Conservation (phyloP, 805 yeast species). For the Metschnikowia borealis region DNA sequence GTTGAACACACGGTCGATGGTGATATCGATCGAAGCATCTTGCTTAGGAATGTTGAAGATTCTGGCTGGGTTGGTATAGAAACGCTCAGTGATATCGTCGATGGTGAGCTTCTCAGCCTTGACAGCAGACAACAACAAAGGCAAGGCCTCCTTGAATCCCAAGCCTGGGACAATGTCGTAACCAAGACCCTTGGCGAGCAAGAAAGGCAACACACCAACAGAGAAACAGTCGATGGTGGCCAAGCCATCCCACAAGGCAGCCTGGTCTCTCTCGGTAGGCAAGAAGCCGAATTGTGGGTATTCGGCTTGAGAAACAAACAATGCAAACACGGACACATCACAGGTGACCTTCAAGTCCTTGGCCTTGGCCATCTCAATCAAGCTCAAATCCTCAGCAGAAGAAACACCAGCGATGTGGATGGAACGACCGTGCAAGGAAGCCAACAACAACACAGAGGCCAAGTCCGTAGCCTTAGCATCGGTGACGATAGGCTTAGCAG, state of each 20-base stretch:
- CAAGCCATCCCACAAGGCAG: constrained; percentile 74
- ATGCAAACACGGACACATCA: constrained; percentile 77
- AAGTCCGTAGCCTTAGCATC: constrained; percentile 90
- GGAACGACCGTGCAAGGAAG: constrained; percentile 78
- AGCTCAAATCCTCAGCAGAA: constrained; percentile 72
- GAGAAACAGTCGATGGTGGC: constrained; percentile 80
- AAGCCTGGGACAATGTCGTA: constrained; percentile 62
- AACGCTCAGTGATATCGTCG: constrained; percentile 64
- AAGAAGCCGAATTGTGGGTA: constrained; percentile 68
- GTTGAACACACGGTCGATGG: constrained; percentile 60
- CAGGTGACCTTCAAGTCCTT: constrained; percentile 82
- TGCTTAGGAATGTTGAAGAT: constrained; percentile 83
- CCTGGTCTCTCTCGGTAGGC: constrained; percentile 79
- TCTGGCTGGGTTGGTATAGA: constrained; percentile 76
- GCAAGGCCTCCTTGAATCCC: constrained; percentile 77
- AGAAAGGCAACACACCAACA: constrained; percentile 73
- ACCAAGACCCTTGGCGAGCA: constrained; percentile 63
- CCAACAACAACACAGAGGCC: constrained; percentile 87
- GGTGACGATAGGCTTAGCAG: constrained; percentile 76
- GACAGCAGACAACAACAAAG: constrained; percentile 78
- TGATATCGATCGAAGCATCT: constrained; percentile 75
- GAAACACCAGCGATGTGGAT: constrained; percentile 88
- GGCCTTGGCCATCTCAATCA: constrained; percentile 80
- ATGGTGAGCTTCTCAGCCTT: constrained; percentile 65
- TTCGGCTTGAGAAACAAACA: constrained; percentile 71